Base-by-base conservation (phyloP, 148 eudicot genomes). In the Suaeda aralocaspica region DNA sequence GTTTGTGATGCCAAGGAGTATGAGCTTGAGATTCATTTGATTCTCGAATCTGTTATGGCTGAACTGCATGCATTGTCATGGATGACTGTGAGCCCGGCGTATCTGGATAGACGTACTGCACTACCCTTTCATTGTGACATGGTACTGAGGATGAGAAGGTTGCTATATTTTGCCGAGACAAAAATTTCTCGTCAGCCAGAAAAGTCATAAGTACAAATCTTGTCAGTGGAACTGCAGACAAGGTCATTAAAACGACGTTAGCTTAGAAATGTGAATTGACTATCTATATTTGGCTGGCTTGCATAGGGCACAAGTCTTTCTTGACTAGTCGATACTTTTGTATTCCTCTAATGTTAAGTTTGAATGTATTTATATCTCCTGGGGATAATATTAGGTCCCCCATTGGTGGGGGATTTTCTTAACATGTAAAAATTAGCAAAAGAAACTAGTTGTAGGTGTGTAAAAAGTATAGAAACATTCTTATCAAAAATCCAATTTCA, bases 41-140 rank as follows among this genome's bases (percentile, higher is more conserved):
- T 91, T 64, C 89, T 94, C 0, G 97, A 94, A 74, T 74, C 84
- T 1, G 74, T 89, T 56, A 87, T 86, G 22, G 89, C 99, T 4
- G 97, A 94, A 71, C 87, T 94, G 28, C 92, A 94, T 76, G 93
- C 97, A 53, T 78, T 94, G 57, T 94, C 99, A 31, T 94, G 96
- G 97, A 84, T 94, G 99, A 91, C 93, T 1, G 91, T 84, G 19
- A 94, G 99, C 71, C 99, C 99, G 0, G 89, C 92, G 2, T 94
- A 94, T 76, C 73, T 91, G 77, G 97, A 94, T 59, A 83, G 99
- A 63, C 86, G 99, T 58, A 87, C 88, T 0, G 91, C 99, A 22
- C 67, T 94, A 64, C 99, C 99, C 42, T 89, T 87, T 60, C 99
- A 94, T 53, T 91, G 99, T 48, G 99, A 94, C 74, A 86, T 85